phyloP scores from a whole-genome alignment of 139 green algal genomes.

The Volvox reticuliferus region DNA sequence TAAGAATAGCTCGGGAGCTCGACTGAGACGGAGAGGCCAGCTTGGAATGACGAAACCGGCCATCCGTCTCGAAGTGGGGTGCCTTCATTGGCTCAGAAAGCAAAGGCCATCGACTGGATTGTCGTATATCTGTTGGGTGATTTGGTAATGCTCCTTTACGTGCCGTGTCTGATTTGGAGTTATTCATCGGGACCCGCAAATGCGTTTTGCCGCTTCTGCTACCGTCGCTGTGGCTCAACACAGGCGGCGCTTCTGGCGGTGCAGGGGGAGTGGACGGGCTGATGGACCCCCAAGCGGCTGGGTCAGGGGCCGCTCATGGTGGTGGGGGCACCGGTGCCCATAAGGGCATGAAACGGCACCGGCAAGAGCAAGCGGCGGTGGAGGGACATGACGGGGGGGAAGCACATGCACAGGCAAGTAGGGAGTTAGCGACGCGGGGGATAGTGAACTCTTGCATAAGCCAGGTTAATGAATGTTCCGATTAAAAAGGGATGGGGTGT shows the following conservation, averaged over 20 bases:
- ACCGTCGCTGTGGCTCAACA: background rate
- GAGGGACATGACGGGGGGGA: background rate
- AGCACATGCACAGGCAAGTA: background rate
- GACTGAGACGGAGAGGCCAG: too few relatives aligned
- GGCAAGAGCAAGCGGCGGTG: background rate
- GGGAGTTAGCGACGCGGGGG: background rate
- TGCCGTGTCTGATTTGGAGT: too few relatives aligned
- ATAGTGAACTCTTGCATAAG: background rate
- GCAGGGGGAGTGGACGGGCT: background rate
- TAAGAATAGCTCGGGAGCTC: too few relatives aligned
- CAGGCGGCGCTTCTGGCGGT: background rate
- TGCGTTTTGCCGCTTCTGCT: too few relatives aligned
- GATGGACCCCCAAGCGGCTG: background rate
- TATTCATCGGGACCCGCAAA: too few relatives aligned
- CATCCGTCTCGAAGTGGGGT: too few relatives aligned
- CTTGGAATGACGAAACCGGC: too few relatives aligned
- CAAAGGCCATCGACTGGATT: too few relatives aligned
- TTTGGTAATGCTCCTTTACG: too few relatives aligned
- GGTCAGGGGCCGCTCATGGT: too few relatives aligned
- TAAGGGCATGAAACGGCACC: conserved; percentile 34
- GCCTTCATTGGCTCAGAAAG: too few relatives aligned
- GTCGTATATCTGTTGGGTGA: too few relatives aligned
- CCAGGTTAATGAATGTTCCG: background rate
- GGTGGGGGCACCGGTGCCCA: background rate
- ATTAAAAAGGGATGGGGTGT: background rate